Evolutionary conservation across 805 yeast species (phyloP).

Genomic region (Wickerhamomyces chambardii): DNA sequence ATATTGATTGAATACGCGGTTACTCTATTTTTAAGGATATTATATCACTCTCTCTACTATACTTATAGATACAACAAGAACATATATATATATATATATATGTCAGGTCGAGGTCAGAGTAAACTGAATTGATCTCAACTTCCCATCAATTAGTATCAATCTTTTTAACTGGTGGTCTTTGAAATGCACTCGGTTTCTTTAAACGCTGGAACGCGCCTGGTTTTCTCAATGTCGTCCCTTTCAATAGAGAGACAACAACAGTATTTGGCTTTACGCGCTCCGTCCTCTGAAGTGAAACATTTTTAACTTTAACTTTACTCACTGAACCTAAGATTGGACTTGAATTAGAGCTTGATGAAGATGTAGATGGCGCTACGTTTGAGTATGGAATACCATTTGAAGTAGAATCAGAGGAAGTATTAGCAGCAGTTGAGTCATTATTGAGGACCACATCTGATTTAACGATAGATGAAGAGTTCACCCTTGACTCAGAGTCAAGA

Average conservation of each 20-base stretch:
- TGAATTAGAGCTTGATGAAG: neutral
- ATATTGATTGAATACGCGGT: too few species aligned
- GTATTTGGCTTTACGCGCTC: too few species aligned
- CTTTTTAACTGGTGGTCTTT: constrained; percentile 9
- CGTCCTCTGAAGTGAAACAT: too few species aligned
- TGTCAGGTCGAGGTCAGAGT: too few species aligned
- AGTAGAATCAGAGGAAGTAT: constrained; percentile 1
- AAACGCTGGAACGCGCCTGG: constrained; percentile 15
- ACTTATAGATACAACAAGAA: too few species aligned
- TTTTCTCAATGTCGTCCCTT: constrained; percentile 6
- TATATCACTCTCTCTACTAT: too few species aligned
- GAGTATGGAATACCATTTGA: neutral
- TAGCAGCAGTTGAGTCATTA: neutral
- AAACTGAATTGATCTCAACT: too few species aligned
- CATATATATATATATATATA: too few species aligned
- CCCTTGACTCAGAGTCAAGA: neutral
- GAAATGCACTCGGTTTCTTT: constrained; percentile 20
- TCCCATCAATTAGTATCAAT: too few species aligned
- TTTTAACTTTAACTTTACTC: too few species aligned
- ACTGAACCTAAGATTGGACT: neutral
- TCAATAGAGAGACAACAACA: neutral
- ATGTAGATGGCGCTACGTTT: neutral
- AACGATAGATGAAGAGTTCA: too few species aligned
- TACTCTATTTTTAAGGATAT: too few species aligned
- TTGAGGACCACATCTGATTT: neutral